Conservation (phyloP, 2,329 filamentous ascomycete species). For the Fusarium pininemorale region DNA sequence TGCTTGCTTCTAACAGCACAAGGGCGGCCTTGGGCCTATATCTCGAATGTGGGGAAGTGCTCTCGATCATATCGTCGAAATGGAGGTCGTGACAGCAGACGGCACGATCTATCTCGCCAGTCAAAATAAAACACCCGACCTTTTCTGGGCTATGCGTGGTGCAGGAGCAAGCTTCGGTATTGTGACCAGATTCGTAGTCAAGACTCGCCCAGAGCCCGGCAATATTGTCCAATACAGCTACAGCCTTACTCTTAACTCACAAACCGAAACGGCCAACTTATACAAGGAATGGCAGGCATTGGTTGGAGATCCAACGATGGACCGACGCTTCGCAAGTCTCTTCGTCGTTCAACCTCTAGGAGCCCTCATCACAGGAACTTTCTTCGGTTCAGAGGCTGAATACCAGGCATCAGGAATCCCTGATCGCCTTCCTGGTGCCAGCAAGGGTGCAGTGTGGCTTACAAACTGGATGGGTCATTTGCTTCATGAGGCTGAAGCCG, state of each 20-base stretch:
- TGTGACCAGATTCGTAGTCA: constrained; percentile 65
- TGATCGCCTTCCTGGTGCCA: constrained; percentile 53
- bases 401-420: constrained; percentile 62
- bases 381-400: constrained; percentile 67
- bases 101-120: constrained; percentile 61
- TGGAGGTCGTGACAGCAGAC: constrained; percentile 63
- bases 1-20: not conserved
- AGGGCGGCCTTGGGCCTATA: constrained; percentile 67
- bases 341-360: constrained; percentile 64
- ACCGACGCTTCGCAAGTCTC: constrained; percentile 66
- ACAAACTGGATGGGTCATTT: constrained; percentile 71
- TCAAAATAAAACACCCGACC: constrained; percentile 57
- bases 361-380: constrained; percentile 66
- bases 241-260: constrained; percentile 59
- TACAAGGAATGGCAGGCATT: constrained; percentile 69
- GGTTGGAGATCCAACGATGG: constrained; percentile 62
- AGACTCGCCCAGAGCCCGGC: constrained; percentile 64
- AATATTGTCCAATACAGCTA: constrained; percentile 68
- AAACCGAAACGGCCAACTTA: constrained; percentile 56
- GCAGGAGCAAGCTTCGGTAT: constrained; percentile 66
- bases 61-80: constrained; percentile 60
- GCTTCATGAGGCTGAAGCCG: constrained; percentile 60
- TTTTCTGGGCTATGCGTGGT: constrained; percentile 67
- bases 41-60: constrained; percentile 68
- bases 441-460: constrained; percentile 56